Evolutionary conservation across 2,329 filamentous ascomycete genomes (phyloP), one percentile per base, ranked within the genome.

Genomic region (Alternaria sp.): DNA sequence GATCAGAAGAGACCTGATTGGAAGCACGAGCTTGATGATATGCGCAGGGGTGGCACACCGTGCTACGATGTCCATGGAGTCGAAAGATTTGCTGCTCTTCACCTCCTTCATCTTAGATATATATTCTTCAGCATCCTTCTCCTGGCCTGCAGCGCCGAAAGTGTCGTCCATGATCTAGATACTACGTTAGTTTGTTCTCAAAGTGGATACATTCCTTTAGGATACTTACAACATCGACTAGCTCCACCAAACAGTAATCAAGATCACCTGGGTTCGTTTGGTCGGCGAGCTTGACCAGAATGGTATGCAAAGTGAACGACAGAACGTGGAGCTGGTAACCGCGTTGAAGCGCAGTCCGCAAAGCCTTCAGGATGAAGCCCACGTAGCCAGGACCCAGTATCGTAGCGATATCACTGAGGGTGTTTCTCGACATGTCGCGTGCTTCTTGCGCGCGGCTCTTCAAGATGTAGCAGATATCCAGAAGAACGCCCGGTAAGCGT

Each of bases 41-140:
- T 90, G 88, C 55, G 82, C 84, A 23, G 97, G 85, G 1, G 93
- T 95, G 2, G 93, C 90, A 51, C 90, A 93, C 74, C 90, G 92
- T 25, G 96, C 91, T 67, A 98, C 86, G 15, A 98, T 85, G 79
- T 98, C 95, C 90, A 98, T 96, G 0, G 96, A 97, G 76, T 99
- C 96, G 74, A 94, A 97, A 77, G 94, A 97, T 84, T 98, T 99
- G 84, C 92, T 97, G 80, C 92, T 96, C 83, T 97, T 98, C 60
- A 99, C 91, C 81, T 99, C 96, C 80, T 96, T 97, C 90, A 96
- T 97, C 80, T 95, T 92, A 77, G 90, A 97, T 59, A 91, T 90
- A 78, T 99, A 99, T 57, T 94, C 96, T 72, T 97, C 93, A 0
- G 95, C 95, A 73, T 99, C 96, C 80, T 99, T 99, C 76, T 99